Evolutionary conservation across 352 stramenopile genomes (phyloP).

Genomic region (Globisporangium iwayamae): DNA sequence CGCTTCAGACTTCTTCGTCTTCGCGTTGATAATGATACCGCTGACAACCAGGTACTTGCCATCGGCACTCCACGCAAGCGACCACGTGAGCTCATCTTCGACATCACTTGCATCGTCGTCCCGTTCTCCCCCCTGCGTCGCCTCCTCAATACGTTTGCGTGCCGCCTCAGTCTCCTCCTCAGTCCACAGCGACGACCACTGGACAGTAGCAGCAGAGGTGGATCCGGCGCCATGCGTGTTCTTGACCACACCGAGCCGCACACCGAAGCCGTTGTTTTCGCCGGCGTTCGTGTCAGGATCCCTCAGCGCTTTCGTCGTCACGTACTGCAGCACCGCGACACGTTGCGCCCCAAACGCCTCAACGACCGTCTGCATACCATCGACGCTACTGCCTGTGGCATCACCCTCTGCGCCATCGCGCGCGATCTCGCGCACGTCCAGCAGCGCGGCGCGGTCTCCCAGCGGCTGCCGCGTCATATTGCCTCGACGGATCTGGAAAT

Average conservation of each 20-base stretch:
- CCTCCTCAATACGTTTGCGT: constrained; percentile 5
- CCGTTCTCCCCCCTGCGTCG: background rate
- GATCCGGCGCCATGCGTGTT: background rate
- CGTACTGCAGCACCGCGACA: constrained; percentile 26
- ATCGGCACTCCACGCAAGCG: constrained; percentile 54
- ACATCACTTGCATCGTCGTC: background rate
- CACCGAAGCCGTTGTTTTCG: background rate
- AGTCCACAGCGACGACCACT: background rate
- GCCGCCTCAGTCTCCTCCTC: constrained; percentile 5
- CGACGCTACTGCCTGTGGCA: constrained; percentile 1
- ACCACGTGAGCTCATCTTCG: constrained; percentile 17
- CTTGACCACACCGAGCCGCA: constrained; percentile 4
- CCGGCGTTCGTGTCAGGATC: background rate
- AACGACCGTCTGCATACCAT: constrained; percentile 14
- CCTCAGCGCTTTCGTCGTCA: background rate
- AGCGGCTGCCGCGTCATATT: constrained; percentile 19
- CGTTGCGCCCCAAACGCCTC: constrained; percentile 20
- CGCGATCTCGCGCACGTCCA: constrained; percentile 33
- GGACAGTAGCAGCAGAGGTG: background rate
- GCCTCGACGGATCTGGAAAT: background rate
- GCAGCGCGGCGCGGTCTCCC: constrained; percentile 15
- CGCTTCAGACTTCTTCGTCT: constrained; percentile 19
- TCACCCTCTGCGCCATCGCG: constrained; percentile 5
- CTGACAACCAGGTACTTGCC: constrained; percentile 43
- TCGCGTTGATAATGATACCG: constrained; percentile 20